phyloP scores from a whole-genome alignment of 225 moss, liverwort and hornwort genomes.

The Neckera pumila region DNA sequence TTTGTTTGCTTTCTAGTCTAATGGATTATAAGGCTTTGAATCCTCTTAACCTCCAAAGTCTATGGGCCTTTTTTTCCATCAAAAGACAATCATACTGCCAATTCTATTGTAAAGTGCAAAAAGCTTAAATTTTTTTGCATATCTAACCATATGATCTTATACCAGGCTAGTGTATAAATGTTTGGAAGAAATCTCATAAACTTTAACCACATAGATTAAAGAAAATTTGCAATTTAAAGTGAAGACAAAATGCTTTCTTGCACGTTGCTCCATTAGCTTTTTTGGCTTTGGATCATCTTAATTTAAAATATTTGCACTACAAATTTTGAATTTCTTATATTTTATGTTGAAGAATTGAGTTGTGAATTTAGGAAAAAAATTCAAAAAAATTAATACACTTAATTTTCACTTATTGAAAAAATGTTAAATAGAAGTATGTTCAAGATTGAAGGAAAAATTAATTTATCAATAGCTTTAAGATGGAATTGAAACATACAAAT shows the following conservation, averaged over 20 bases:
- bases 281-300: background rate
- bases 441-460: background rate
- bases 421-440: background rate
- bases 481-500: background rate
- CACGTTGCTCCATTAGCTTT: background rate
- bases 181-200: accelerated
- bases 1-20: too few relatives aligned
- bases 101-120: background rate
- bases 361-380: background rate
- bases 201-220: accelerated
- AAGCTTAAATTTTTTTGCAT: too few relatives aligned
- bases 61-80: accelerated
- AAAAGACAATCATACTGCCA: background rate
- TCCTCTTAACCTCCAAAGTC: too few relatives aligned
- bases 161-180: background rate
- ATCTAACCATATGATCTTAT: background rate
- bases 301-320: background rate
- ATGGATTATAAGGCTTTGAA: too few relatives aligned
- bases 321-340: background rate
- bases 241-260: background rate
- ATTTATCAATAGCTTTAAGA: background rate
- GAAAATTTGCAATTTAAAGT: background rate
- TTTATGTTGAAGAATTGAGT: background rate
- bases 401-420: background rate
- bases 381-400: too few relatives aligned